Evolutionary conservation across 176 grass and related monocot genomes (phyloP).

Genomic region (Rhynchospora tenuis): DNA sequence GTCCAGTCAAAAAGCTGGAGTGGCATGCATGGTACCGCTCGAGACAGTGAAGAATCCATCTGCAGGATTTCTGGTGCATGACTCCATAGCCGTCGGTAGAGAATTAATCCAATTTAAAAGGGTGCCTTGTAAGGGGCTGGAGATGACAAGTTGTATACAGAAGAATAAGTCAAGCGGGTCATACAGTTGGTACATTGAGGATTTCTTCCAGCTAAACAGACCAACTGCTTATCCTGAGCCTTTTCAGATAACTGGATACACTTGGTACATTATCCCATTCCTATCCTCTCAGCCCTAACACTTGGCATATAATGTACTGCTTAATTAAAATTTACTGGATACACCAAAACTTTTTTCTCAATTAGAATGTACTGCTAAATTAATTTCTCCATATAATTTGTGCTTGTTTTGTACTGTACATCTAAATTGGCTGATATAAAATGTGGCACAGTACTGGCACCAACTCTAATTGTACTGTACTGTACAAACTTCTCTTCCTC

Average conservation of each 20-base stretch:
- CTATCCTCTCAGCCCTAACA: no score
- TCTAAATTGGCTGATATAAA: no score
- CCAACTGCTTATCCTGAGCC: neutral
- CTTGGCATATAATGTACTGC: no score
- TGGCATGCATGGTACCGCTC: constrained; percentile 30
- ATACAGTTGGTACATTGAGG: neutral
- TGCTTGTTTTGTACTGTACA: no score
- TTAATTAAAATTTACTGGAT: no score
- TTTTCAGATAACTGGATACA: neutral
- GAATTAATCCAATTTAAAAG: constrained; percentile 20
- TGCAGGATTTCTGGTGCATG: constrained; percentile 19
- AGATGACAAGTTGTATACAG: neutral
- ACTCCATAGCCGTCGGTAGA: constrained; percentile 21
- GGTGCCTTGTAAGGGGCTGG: neutral
- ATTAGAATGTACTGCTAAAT: no score
- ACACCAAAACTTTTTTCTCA: no score
- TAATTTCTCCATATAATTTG: no score
- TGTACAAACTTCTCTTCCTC: no score
- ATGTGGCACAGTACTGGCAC: no score
- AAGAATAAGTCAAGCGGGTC: neutral
- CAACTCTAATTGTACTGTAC: no score
- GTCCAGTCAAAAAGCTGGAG: constrained; percentile 9
- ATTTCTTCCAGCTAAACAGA: neutral
- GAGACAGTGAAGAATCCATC: neutral
- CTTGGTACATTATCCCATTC: neutral